These are phyloP conservation scores for Torulaspora pretoriensis DNA, from an alignment of 1,139 yeast genomes.

Conservation along the genomic window DNA sequence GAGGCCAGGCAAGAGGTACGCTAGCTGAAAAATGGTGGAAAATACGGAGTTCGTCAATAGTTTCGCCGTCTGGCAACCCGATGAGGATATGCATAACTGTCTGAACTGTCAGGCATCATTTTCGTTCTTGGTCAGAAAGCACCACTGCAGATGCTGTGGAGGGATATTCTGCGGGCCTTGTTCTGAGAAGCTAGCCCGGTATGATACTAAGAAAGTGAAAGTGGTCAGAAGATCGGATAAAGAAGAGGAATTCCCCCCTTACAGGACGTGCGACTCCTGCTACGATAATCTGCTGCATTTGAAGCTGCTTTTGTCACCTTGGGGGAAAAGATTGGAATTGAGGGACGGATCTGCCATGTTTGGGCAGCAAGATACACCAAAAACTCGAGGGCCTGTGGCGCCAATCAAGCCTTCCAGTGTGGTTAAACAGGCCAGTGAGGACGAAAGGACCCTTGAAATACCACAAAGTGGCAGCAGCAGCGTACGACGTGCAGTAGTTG, in stretches of 20 bases:
- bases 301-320: slow-evolving; percentile 21
- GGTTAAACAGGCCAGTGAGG: slow-evolving; percentile 11
- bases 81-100: slow-evolving; percentile 57
- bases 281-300: slow-evolving; percentile 30
- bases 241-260: slow-evolving; percentile 47
- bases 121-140: slow-evolving; percentile 70
- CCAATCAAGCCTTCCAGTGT: slow-evolving; percentile 11
- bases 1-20: background rate
- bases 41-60: slow-evolving; percentile 22
- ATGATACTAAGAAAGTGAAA: slow-evolving; percentile 43
- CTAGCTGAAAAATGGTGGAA: slow-evolving; percentile 7
- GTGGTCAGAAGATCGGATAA: slow-evolving; percentile 76
- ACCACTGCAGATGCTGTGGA: slow-evolving; percentile 67
- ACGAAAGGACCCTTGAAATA: slow-evolving; percentile 11
- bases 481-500: slow-evolving; percentile 26
- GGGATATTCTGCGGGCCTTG: slow-evolving; percentile 34
- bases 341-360: slow-evolving; percentile 26
- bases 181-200: slow-evolving; percentile 27
- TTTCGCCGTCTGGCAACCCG: slow-evolving; percentile 74
- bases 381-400: slow-evolving; percentile 26
- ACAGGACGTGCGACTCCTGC: slow-evolving; percentile 34
- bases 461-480: slow-evolving; percentile 12
- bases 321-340: slow-evolving; percentile 19
- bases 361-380: slow-evolving; percentile 43
- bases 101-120: slow-evolving; percentile 55